Percentiles rank a stretch among this genome's conserved stretches.
These are phyloP conservation scores for Eimeria sp. DNA, from an alignment of 169 alveolate species.

Conservation along the genomic window DNA sequence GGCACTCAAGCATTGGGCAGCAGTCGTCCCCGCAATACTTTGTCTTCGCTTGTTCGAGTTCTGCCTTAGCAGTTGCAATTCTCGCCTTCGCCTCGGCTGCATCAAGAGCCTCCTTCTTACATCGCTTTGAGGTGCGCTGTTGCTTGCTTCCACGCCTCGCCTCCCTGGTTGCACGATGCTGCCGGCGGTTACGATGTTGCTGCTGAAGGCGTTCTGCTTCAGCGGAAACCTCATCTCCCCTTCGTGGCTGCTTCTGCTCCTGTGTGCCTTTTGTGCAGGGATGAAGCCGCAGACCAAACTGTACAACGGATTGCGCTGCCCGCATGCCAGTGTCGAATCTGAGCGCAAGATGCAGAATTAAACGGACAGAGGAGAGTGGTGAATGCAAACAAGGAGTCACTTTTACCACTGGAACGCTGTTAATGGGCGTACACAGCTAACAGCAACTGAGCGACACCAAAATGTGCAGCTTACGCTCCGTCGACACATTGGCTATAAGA, in stretches of 20 bases:
- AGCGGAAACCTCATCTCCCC: background rate
- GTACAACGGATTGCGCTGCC: constrained; percentile 78
- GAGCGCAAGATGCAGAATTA: background rate
- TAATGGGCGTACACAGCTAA: background rate
- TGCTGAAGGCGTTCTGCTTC: constrained; percentile 55
- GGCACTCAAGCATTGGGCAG: constrained; percentile 54
- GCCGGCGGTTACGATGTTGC: constrained; percentile 74
- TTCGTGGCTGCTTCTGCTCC: constrained; percentile 34
- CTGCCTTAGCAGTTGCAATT: constrained; percentile 52
- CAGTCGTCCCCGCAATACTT: constrained; percentile 67
- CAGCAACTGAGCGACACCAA: background rate
- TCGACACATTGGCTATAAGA: constrained; percentile 82
- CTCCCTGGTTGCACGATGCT: background rate
- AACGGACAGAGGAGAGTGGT: background rate
- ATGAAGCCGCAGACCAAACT: constrained; percentile 70
- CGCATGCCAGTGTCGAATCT: constrained; percentile 78
- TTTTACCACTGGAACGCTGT: background rate
- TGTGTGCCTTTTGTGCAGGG: constrained; percentile 58
- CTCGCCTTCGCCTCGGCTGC: constrained; percentile 48
- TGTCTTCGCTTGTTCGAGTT: constrained; percentile 48
- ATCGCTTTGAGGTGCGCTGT: background rate
- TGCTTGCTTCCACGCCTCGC: constrained; percentile 26
- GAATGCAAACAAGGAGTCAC: background rate
- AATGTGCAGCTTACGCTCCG: constrained; percentile 73
- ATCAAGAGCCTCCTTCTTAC: constrained; percentile 10